Evolutionary conservation across 2,329 filamentous ascomycete species (phyloP).

Genomic region (Lachnellula cervina): DNA sequence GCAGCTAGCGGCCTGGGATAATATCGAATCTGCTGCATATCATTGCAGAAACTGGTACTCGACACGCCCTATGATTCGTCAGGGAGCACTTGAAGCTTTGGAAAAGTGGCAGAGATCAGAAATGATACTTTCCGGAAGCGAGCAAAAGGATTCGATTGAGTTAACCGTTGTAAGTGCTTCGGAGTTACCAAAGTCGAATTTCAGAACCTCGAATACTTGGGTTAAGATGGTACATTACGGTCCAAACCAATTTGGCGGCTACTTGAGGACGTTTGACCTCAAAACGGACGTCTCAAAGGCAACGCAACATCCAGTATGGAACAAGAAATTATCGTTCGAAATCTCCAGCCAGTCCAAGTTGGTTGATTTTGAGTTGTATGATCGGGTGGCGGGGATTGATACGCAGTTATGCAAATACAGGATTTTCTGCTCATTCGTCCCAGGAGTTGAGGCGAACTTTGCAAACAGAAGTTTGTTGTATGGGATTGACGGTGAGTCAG

Average conservation of each 20-base stretch:
- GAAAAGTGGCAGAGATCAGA: slow-evolving; percentile 15
- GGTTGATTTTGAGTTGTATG: slow-evolving; percentile 17
- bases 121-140: slow-evolving; percentile 11
- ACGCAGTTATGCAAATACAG: slow-evolving; percentile 7
- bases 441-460: slow-evolving; percentile 19
- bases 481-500: slow-evolving; percentile 15
- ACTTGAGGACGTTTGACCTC: slow-evolving; percentile 7
- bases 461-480: slow-evolving; percentile 16
- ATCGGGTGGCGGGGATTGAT: slow-evolving; percentile 14
- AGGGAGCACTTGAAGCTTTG: slow-evolving; percentile 11
- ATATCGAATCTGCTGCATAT: slow-evolving; percentile 9
- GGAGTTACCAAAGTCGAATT: slow-evolving; percentile 13
- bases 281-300: slow-evolving; percentile 13
- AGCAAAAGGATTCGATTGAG: slow-evolving; percentile 9
- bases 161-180: slow-evolving; percentile 14
- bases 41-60: slow-evolving; percentile 14
- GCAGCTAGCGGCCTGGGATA: slow-evolving; percentile 10
- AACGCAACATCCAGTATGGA: slow-evolving; percentile 18
- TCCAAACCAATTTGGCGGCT: slow-evolving; percentile 2
- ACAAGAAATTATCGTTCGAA: slow-evolving; percentile 10
- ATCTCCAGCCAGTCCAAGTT: slow-evolving; percentile 4
- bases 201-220: slow-evolving; percentile 7
- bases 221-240: slow-evolving; percentile 12
- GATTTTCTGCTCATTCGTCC: slow-evolving; percentile 10
- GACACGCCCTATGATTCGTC: slow-evolving; percentile 4